Evolutionary conservation across 306 rosid genomes (phyloP).

Genomic region (Pterocarpus macrocarpus): DNA sequence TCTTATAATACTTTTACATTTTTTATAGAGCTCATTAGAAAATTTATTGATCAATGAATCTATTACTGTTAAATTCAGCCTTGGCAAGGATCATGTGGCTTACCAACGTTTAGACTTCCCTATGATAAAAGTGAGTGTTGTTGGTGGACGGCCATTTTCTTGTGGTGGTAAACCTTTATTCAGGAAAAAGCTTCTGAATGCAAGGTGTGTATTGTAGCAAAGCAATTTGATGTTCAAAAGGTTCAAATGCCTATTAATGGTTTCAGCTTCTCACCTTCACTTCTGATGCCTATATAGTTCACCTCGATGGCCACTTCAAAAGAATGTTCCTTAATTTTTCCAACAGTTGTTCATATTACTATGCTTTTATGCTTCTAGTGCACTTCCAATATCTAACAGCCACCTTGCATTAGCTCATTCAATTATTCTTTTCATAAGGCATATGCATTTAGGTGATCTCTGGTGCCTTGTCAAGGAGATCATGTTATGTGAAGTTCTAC

Average conservation of each 20-base stretch:
- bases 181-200: slow-evolving; percentile 69
- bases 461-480: slow-evolving; percentile 34
- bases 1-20: slow-evolving; percentile 32
- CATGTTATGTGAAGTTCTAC: slow-evolving; percentile 36
- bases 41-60: slow-evolving; percentile 47
- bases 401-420: neutral
- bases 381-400: slow-evolving; percentile 23
- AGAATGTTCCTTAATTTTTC: neutral
- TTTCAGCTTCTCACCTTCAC: slow-evolving; percentile 40
- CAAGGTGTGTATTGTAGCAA: slow-evolving; percentile 67
- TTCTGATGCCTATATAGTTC: slow-evolving; percentile 32
- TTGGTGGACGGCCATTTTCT: slow-evolving; percentile 97
- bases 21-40: slow-evolving; percentile 25
- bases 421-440: slow-evolving; percentile 22
- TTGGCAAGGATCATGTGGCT: slow-evolving; percentile 83
- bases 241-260: slow-evolving; percentile 29
- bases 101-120: slow-evolving; percentile 81
- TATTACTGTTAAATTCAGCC: slow-evolving; percentile 65
- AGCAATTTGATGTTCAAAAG: slow-evolving; percentile 34
- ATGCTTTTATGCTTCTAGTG: slow-evolving; percentile 31
- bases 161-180: slow-evolving; percentile 71
- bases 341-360: neutral
- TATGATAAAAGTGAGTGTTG: slow-evolving; percentile 70
- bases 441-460: slow-evolving; percentile 35
- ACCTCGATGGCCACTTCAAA: slow-evolving; percentile 3